phyloP scores from a whole-genome alignment of 495 filamentous ascomycete genomes.

The Penicillium silybi region DNA sequence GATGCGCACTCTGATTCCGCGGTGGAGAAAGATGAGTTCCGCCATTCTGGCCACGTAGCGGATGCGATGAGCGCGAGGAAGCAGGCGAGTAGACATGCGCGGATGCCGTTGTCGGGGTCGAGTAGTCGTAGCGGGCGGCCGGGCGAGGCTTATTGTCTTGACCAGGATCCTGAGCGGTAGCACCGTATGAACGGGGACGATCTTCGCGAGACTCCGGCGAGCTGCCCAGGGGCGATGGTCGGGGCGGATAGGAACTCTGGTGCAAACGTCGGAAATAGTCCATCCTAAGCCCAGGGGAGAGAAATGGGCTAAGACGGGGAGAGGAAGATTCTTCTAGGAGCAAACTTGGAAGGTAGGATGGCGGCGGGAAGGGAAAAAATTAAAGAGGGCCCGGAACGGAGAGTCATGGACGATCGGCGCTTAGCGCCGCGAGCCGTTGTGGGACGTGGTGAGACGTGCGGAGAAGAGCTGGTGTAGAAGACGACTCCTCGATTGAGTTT shows the following conservation, averaged over 20 bases:
- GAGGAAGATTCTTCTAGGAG: not conserved
- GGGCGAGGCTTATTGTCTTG: constrained; percentile 21
- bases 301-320: not conserved
- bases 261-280: constrained; percentile 17
- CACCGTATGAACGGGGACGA: constrained; percentile 12
- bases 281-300: constrained; percentile 10
- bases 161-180: constrained; percentile 22
- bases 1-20: constrained; percentile 13
- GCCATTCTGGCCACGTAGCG: constrained; percentile 14
- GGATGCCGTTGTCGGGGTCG: constrained; percentile 14
- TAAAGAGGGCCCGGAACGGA: constrained; percentile 2
- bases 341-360: not conserved
- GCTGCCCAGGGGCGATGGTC: constrained; percentile 21
- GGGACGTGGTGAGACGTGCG: constrained; percentile 10
- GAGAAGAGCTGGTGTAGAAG: not conserved
- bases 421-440: constrained; percentile 19
- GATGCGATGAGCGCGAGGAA: not conserved
- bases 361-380: constrained; percentile 7
- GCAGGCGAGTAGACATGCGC: not conserved
- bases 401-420: constrained; percentile 19
- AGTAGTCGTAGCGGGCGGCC: constrained; percentile 23
- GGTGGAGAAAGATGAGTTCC: constrained; percentile 16
- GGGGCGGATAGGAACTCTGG: constrained; percentile 20
- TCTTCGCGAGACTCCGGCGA: constrained; percentile 27
- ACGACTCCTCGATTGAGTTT: not conserved